Percentiles rank a stretch among this genome's conserved stretches.
These are phyloP conservation scores for Dissoconium aciculare DNA, from an alignment of 2,329 filamentous ascomycete species.

Conservation along the genomic window DNA sequence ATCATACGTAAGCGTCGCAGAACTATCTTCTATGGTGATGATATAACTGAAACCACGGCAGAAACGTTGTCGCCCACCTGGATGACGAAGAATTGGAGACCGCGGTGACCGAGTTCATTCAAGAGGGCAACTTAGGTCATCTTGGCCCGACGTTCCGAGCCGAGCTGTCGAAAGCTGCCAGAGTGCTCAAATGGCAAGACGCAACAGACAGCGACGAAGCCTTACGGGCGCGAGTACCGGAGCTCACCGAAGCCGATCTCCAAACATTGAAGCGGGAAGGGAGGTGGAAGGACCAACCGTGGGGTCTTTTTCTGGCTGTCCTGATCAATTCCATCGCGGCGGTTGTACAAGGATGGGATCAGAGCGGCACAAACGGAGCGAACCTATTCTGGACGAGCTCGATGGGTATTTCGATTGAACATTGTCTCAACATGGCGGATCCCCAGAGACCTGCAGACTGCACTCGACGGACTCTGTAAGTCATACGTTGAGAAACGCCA, in stretches of 20 bases:
- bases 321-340: slow-evolving; percentile 19
- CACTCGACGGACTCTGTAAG: slow-evolving; percentile 16
- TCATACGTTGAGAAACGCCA: too few species aligned
- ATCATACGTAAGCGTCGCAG: neutral
- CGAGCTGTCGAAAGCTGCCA: slow-evolving; percentile 1
- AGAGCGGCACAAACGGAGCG: slow-evolving; percentile 21
- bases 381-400: slow-evolving; percentile 17
- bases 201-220: slow-evolving; percentile 1
- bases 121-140: neutral
- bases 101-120: slow-evolving; percentile 1
- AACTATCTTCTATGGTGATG: neutral
- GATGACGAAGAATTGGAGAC: neutral
- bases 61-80: neutral
- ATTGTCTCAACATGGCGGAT: slow-evolving; percentile 7
- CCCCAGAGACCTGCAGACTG: slow-evolving; percentile 5
- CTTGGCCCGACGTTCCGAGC: neutral
- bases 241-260: slow-evolving; percentile 17
- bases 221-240: neutral
- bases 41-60: neutral
- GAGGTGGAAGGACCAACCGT: slow-evolving; percentile 32
- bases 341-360: slow-evolving; percentile 20
- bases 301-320: slow-evolving; percentile 34
- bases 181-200: slow-evolving; percentile 1
- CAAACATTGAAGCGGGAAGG: slow-evolving; percentile 29
- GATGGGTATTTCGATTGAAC: slow-evolving; percentile 14